Evolutionary conservation across 306 rosid species (phyloP), one percentile per base, ranked within the genome.

Genomic region (Inga leiocalycina): DNA sequence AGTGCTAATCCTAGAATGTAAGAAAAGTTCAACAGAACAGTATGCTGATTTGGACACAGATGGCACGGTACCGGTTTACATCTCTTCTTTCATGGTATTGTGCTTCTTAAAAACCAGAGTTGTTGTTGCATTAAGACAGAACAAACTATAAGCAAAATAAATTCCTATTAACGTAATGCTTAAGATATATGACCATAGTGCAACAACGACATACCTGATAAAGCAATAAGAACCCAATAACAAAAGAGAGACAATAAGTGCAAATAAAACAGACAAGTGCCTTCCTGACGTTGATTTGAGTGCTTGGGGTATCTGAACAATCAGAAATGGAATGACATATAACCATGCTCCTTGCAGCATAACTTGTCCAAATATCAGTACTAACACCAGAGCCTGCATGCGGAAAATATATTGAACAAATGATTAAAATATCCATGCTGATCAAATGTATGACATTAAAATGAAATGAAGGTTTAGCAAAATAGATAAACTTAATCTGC

Each of bases 311-410:
- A 97, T 65, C 79, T 97, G 99, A 80, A 97, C 98, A 52, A 97
- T 84, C 84, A 94, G 1, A 82, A 94, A 97, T 54, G 99, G 99
- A 68, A 94, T 9, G 77, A 92, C 85, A 68, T 81, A 92, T 7
- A 74, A 86, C 86, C 99, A 97, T 94, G 73, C 94, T 92, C 80
- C 56, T 88, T 73, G 97, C 99, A 78, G 97, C 90, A 83, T 94
- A 94, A 78, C 89, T 88, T 75, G 98, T 94, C 99, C 97, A 94
- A 65, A 92, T 91, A 85, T 97, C 99, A 57, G 98, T 94, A 67
- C 97, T 92, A 74, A 97, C 90, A 72, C 99, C 98, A 91, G 99
- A 92, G 79, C 91, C 99, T 96, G 91, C 84, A 86, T 35, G 76
- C 11, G 34, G 76, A 84, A 35, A 80, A 34, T 79, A 62, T 59